These are phyloP conservation scores for Geosmithia putterillii DNA, from an alignment of 2,329 filamentous ascomycete genomes.

Conservation along the genomic window DNA sequence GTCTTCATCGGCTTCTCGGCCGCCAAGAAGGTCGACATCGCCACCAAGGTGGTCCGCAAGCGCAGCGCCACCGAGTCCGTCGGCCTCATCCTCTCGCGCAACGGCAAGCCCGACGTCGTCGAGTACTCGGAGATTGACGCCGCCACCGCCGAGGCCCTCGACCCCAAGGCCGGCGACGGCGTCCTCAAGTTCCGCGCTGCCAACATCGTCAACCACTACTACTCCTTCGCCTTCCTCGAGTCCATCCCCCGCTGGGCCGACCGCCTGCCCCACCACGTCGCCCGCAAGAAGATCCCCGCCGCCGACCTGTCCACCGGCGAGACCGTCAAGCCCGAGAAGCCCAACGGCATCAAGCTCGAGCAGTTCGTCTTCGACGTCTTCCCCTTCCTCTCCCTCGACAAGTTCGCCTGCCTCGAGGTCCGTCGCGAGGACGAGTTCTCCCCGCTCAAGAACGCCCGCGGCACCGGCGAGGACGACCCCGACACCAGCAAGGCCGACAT, in stretches of 20 bases:
- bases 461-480: constrained; percentile 83
- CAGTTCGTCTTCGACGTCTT: constrained; percentile 99
- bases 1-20: constrained; percentile 91
- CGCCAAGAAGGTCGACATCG: constrained; percentile 80
- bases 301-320: constrained; percentile 66
- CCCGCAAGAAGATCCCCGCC: constrained; percentile 94
- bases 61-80: constrained; percentile 93
- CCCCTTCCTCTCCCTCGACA: constrained; percentile 70
- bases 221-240: constrained; percentile 87
- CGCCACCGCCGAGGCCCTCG: constrained; percentile 78
- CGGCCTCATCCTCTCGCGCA: constrained; percentile 86
- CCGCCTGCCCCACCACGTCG: constrained; percentile 87
- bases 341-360: constrained; percentile 97
- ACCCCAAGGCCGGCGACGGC: constrained; percentile 59
- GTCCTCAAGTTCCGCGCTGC: constrained; percentile 93
- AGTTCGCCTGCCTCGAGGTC: constrained; percentile 94
- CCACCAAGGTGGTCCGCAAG: constrained; percentile 99
- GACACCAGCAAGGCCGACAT: constrained; percentile 89
- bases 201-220: constrained; percentile 99
- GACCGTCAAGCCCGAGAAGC: constrained; percentile 79
- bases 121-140: constrained; percentile 96
- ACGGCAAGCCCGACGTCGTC: constrained; percentile 91
- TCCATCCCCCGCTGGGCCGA: constrained; percentile 77
- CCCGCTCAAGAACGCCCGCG: constrained; percentile 80
- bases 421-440: constrained; percentile 97